These are phyloP conservation scores for Fraxinus platypoda DNA, from an alignment of 305 asterid species.

Conservation along the genomic window DNA sequence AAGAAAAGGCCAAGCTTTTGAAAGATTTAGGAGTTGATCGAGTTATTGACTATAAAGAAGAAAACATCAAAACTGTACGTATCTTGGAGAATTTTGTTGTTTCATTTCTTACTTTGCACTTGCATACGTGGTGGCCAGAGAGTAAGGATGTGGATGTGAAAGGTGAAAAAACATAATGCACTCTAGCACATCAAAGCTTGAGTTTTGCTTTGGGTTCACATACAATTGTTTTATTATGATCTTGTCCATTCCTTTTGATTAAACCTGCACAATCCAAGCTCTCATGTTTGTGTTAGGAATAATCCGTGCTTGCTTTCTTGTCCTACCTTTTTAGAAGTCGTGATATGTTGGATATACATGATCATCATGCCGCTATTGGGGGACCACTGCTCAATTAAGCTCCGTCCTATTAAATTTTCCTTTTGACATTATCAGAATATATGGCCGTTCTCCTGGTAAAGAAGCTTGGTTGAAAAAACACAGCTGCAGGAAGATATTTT, in stretches of 20 bases:
- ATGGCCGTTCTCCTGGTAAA: background rate
- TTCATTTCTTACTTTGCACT: background rate
- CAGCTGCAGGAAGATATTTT: background rate
- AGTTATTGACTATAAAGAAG: constrained; percentile 80
- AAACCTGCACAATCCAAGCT: background rate
- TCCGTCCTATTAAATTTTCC: background rate
- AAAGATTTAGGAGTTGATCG: constrained; percentile 89
- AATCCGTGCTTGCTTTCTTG: background rate
- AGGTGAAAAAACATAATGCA: background rate
- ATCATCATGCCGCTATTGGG: background rate
- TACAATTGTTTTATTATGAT: background rate
- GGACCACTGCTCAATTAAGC: background rate
- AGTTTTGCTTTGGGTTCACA: constrained; percentile 11
- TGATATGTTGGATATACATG: background rate
- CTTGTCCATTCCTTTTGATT: background rate
- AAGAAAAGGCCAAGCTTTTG: constrained; percentile 81
- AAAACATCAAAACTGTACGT: constrained; percentile 72
- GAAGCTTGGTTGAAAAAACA: background rate
- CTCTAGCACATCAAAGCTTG: background rate
- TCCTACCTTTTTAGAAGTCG: background rate
- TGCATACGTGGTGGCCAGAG: background rate
- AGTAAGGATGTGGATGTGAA: background rate
- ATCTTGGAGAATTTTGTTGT: background rate
- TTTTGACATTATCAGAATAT: background rate
- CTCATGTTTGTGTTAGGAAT: background rate